These are phyloP conservation scores for Ogataea zsoltii DNA, from an alignment of 805 yeast genomes.

Conservation along the genomic window DNA sequence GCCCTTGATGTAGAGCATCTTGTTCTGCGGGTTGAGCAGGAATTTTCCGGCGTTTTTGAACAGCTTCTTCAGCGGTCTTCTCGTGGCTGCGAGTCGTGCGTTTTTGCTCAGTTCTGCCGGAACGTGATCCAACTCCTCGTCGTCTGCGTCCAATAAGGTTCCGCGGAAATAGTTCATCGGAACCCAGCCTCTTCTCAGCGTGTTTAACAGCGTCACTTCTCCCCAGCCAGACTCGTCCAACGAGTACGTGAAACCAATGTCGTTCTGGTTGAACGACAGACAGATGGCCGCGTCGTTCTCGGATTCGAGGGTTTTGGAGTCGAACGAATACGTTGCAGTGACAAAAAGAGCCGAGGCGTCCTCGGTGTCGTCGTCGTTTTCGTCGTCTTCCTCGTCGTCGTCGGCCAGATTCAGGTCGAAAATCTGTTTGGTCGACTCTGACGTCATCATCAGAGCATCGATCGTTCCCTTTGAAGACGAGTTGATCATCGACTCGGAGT, in stretches of 20 bases:
- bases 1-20: conserved; percentile 36
- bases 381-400: conserved; percentile 14
- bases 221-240: conserved; percentile 88
- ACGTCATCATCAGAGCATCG: conserved; percentile 9
- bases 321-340: conserved; percentile 36
- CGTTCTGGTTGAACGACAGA: conserved; percentile 67
- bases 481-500: conserved; percentile 1
- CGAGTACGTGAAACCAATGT: conserved; percentile 74
- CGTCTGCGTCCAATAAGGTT: conserved; percentile 27
- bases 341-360: conserved; percentile 40
- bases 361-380: conserved; percentile 27
- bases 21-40: conserved; percentile 61
- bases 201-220: conserved; percentile 69
- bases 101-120: conserved; percentile 14
- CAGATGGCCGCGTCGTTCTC: conserved; percentile 72
- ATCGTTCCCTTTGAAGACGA: conserved; percentile 10
- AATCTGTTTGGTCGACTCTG: conserved; percentile 19
- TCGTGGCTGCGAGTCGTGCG: conserved; percentile 39
- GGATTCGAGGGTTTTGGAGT: conserved; percentile 52
- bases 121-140: conserved; percentile 11
- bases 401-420: conserved; percentile 15
- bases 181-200: conserved; percentile 76
- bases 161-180: conserved; percentile 76
- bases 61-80: conserved; percentile 54
- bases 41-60: conserved; percentile 67